phyloP scores from a whole-genome alignment of 2,329 filamentous ascomycete genomes.

The Colletotrichum cordylinicola region DNA sequence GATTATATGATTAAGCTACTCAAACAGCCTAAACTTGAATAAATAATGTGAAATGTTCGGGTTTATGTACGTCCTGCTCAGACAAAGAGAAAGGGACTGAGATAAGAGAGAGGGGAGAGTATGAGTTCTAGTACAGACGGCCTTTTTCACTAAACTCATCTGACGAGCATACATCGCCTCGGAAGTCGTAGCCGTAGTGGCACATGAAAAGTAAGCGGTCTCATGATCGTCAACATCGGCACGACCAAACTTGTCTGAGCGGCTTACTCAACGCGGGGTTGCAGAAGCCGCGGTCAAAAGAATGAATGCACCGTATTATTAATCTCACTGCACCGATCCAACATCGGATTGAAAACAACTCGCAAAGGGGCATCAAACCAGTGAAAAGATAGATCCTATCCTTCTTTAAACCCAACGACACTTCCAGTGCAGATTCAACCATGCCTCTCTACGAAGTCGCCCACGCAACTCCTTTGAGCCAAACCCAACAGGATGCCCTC shows the following conservation, averaged over 20 bases:
- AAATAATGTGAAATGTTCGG: rapidly evolving
- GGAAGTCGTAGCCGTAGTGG: neutral
- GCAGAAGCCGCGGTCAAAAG: neutral
- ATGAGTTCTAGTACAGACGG: neutral
- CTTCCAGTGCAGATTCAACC: neutral
- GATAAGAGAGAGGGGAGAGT: neutral
- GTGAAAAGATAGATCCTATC: too few species aligned
- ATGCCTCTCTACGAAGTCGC: neutral
- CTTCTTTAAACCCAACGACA: neutral
- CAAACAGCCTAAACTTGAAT: neutral
- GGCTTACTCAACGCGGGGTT: neutral
- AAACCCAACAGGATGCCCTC: neutral
- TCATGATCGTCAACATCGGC: neutral
- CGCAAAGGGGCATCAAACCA: neutral
- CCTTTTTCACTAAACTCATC: neutral
- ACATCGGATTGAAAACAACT: neutral
- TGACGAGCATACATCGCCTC: neutral
- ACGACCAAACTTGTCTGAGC: neutral
- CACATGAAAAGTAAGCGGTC: neutral
- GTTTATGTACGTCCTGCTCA: neutral
- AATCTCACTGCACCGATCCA: neutral
- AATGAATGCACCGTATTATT: neutral
- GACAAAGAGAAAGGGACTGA: neutral
- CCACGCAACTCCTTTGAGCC: neutral
- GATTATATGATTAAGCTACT: rapidly evolving